A percentile compares a stretch with the other conserved stretches of the same genome.
Evolutionary conservation across 805 yeast species (phyloP).

Genomic region (Lachancea nothofagi): DNA sequence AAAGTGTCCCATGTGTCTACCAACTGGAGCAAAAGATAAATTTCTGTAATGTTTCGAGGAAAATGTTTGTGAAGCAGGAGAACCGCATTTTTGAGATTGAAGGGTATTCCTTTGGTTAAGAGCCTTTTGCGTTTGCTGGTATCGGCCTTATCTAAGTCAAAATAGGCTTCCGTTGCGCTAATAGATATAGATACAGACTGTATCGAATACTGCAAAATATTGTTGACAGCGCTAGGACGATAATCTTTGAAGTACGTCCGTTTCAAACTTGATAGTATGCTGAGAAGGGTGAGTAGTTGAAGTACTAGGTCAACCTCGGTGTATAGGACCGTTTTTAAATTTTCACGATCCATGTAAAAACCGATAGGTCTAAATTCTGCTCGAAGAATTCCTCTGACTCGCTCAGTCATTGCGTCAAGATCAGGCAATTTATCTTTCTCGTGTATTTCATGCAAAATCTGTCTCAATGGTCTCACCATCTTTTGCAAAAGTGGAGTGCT

Average conservation of each 20-base stretch:
- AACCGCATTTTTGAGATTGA: not conserved
- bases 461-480: slow-evolving; percentile 1
- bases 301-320: slow-evolving; percentile 3
- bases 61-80: slow-evolving; percentile 5
- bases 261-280: slow-evolving; percentile 1
- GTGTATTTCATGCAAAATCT: slow-evolving; percentile 2
- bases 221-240: slow-evolving; percentile 3
- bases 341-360: slow-evolving; percentile 3
- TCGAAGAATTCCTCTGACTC: not conserved
- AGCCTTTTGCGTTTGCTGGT: not conserved
- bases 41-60: slow-evolving; percentile 5
- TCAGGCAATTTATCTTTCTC: slow-evolving; percentile 6
- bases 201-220: slow-evolving; percentile 1
- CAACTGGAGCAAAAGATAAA: slow-evolving; percentile 1
- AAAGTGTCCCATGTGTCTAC: not conserved
- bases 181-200: not conserved
- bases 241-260: slow-evolving; percentile 3
- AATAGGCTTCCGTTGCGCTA: slow-evolving; percentile 3
- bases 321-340: not conserved
- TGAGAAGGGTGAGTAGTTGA: not conserved
- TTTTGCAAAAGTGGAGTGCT: slow-evolving; percentile 4
- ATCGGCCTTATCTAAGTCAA: slow-evolving; percentile 2
- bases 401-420: slow-evolving; percentile 1
- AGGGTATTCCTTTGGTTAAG: not conserved
- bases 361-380: slow-evolving; percentile 3